Evolutionary conservation across 2,329 filamentous ascomycete genomes (phyloP).

Genomic region (Curvularia verruculosa): DNA sequence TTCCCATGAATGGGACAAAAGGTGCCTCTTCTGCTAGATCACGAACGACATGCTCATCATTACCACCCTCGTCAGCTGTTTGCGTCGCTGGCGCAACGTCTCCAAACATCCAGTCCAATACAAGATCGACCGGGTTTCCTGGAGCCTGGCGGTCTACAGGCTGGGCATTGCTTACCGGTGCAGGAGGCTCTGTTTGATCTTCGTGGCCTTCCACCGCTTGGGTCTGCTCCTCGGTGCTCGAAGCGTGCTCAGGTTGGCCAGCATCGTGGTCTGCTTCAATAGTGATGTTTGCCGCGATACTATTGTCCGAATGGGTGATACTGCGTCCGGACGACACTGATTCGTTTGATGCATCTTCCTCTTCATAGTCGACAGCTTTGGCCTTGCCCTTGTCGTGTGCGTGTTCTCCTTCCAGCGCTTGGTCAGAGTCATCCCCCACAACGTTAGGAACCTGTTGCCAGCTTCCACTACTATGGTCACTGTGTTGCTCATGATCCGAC

Average conservation of each 20-base stretch:
- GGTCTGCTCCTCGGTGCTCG: slow-evolving; percentile 2
- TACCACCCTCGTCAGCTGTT: slow-evolving; percentile 35
- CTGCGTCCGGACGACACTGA: slow-evolving; percentile 7
- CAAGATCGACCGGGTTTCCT: slow-evolving; percentile 34
- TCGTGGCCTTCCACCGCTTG: slow-evolving; percentile 6
- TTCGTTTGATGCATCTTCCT: slow-evolving; percentile 3
- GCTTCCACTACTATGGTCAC: slow-evolving; percentile 48
- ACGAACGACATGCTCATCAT: slow-evolving; percentile 66
- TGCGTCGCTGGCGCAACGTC: slow-evolving; percentile 49
- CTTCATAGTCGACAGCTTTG: slow-evolving; percentile 18
- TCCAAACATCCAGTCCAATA: slow-evolving; percentile 57
- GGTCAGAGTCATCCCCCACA: slow-evolving; percentile 35
- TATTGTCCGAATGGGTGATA: slow-evolving; percentile 8
- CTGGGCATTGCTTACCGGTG: slow-evolving; percentile 9
- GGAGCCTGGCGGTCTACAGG: slow-evolving; percentile 22
- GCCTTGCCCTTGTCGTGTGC: slow-evolving; percentile 39
- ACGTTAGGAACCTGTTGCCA: slow-evolving; percentile 49
- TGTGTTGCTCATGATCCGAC: slow-evolving; percentile 40
- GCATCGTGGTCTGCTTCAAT: slow-evolving; percentile 12
- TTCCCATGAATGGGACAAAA: slow-evolving; percentile 61
- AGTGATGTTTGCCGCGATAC: slow-evolving; percentile 2
- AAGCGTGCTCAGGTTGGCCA: slow-evolving; percentile 5
- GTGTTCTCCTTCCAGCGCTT: slow-evolving; percentile 32
- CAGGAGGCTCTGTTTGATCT: slow-evolving; percentile 10
- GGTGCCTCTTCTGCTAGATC: slow-evolving; percentile 66